Conservation (phyloP, 2,329 filamentous ascomycete genomes). For the Ramularia endophylla region DNA sequence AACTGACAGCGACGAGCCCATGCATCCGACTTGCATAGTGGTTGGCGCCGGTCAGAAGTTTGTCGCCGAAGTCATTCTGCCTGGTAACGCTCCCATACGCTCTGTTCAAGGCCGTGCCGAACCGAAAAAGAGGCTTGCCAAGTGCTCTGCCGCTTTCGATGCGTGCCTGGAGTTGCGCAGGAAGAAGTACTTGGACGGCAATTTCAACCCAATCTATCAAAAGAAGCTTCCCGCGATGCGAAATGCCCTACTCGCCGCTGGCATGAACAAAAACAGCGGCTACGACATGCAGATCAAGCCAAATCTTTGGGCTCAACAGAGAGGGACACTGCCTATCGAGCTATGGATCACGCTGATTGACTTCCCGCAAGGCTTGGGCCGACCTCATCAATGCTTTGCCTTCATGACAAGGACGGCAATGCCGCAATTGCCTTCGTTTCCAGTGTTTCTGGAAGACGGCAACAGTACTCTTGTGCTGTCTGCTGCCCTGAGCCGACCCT, state of each 20-base stretch:
- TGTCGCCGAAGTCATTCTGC: conserved; percentile 72
- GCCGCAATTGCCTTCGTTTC: conserved; percentile 60
- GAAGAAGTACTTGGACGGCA: conserved; percentile 62
- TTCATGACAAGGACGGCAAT: conserved; percentile 64
- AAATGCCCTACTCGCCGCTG: conserved; percentile 82
- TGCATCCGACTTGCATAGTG: conserved; percentile 57
- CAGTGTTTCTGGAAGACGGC: conserved; percentile 64
- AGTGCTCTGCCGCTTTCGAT: conserved; percentile 83
- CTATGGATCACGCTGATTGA: conserved; percentile 60
- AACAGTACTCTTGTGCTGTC: conserved; percentile 54
- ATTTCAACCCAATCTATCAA: conserved; percentile 66
- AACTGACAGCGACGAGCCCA: conserved; percentile 43
- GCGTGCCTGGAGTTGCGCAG: conserved; percentile 66
- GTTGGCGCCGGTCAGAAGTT: conserved; percentile 54
- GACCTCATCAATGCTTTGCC: conserved; percentile 58
- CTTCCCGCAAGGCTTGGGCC: conserved; percentile 55
- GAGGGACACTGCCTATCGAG: conserved; percentile 41
- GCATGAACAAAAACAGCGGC: conserved; percentile 63
- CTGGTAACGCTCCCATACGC: conserved; percentile 65
- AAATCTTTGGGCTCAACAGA: conserved; percentile 56
- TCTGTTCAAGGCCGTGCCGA: conserved; percentile 59
- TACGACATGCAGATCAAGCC: conserved; percentile 81
- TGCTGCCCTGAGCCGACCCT: conserved; percentile 33
- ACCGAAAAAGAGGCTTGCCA: conserved; percentile 68
- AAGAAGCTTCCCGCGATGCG: conserved; percentile 72